Evolutionary conservation across 768 basidiomycete species (phyloP), one percentile per base, ranked within the genome.

Genomic region (Leccinellum albellum): DNA sequence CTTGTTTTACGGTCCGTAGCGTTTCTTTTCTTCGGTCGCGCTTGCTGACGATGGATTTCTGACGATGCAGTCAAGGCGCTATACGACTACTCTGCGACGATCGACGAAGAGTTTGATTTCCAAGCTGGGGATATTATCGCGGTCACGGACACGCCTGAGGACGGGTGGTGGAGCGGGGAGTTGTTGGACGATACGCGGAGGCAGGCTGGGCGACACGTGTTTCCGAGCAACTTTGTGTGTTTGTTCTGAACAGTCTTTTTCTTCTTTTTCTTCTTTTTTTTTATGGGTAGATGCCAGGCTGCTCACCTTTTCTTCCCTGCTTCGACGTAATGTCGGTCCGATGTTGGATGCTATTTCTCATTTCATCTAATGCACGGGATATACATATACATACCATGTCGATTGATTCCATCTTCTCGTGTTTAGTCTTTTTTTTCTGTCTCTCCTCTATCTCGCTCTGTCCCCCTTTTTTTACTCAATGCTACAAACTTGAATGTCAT

Each of bases 111-210:
- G 74, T 98, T 98, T 71, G 90, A 95, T 70, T 98, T 98, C 84
- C 91, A 94, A 68, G 78, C 86, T 21, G 92, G 90, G 3, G 96
- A 98, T 73, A 91, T 97, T 61, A 97, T 98, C 61, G 95, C 94
- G 7, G 95, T 98, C 10, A 95, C 91, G 0, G 81, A 86, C 21
- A 96, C 94, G 6, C 94, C 94, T 5, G 94, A 94, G 64, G 95
- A 97, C 65, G 96, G 96, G 1, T 98, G 96, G 96, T 98, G 95
- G 96, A 89, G 86, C 55, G 96, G 96, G 23, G 87, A 89, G 64
- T 72, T 93, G 57, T 74, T 92, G n/a, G 88, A 91, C 59, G 89
- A 91, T 63, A 77, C 78, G 29, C 74, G 91, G 62, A 77, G 90
- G 61, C 81, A 86, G 61, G 77, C 78, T 15, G 90, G 90, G 31